Conservation (phyloP, 306 rosid genomes). For the Adenanthera pavonina region DNA sequence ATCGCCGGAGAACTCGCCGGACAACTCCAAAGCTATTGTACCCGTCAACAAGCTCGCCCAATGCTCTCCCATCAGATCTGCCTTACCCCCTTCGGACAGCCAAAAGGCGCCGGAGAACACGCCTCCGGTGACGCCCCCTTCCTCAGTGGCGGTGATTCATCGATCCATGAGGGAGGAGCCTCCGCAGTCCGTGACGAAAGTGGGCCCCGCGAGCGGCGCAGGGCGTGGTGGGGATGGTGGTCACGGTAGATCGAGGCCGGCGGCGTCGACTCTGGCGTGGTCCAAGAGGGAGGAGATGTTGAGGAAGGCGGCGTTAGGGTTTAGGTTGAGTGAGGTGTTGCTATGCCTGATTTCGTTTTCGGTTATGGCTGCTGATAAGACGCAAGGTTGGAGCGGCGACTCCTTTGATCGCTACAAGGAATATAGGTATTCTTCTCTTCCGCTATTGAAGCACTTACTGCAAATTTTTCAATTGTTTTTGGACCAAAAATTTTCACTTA, state of each 20-base stretch:
- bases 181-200: conserved; percentile 49
- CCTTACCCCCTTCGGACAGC: conserved; percentile 36
- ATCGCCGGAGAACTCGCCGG: conserved; percentile 70
- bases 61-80: conserved; percentile 49
- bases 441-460: background rate
- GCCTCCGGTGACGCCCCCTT: conserved; percentile 32
- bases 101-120: conserved; percentile 43
- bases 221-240: conserved; percentile 24
- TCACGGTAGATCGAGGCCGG: conserved; percentile 46
- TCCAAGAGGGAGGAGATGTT: conserved; percentile 52
- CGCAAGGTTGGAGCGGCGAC: conserved; percentile 99
- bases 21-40: conserved; percentile 65
- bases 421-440: conserved; percentile 62
- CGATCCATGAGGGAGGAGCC: conserved; percentile 56
- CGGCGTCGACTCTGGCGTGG: conserved; percentile 25
- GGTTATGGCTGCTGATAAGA: conserved; percentile 96
- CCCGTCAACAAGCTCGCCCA: conserved; percentile 49
- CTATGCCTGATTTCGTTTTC: conserved; percentile 91
- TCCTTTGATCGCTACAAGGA: conserved; percentile 97
- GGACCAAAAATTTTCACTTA: too few species aligned
- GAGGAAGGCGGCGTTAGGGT: conserved; percentile 77
- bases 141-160: conserved; percentile 44
- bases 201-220: conserved; percentile 45
- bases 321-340: conserved; percentile 75
- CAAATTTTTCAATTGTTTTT: background rate